Evolutionary conservation across 2,329 filamentous ascomycete species (phyloP).

Genomic region (Penicillium sp.): DNA sequence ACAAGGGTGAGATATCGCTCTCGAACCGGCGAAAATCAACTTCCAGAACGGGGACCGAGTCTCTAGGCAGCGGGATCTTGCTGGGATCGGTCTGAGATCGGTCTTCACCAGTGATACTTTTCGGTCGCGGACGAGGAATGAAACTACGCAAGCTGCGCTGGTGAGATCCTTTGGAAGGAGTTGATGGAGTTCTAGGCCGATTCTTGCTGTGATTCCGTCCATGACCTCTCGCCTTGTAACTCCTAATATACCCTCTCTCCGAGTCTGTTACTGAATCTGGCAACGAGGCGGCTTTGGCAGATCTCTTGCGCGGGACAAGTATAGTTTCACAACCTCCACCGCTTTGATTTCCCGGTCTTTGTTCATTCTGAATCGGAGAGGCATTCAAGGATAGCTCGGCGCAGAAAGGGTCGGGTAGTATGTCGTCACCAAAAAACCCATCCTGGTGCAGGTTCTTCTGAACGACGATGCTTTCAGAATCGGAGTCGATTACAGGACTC

Average conservation of each 20-base stretch:
- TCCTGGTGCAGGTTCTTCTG: not conserved
- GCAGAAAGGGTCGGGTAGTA: constrained; percentile 1
- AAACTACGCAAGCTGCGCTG: constrained; percentile 2
- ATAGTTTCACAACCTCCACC: not conserved
- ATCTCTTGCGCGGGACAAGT: constrained; percentile 30
- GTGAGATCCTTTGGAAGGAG: not conserved
- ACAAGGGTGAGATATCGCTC: not conserved
- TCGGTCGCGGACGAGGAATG: constrained; percentile 12
- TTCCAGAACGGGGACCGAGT: not conserved
- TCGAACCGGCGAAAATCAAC: not conserved
- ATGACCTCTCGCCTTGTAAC: too few species aligned
- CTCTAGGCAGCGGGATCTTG: constrained; percentile 1
- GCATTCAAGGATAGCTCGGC: not conserved
- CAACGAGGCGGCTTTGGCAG: constrained; percentile 32
- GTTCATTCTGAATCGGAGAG: not conserved
- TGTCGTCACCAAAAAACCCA: not conserved
- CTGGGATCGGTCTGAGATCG: not conserved
- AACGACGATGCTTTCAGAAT: not conserved
- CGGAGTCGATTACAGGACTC: not conserved
- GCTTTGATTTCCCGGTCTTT: not conserved
- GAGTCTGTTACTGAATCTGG: constrained; percentile 31
- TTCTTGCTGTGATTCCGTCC: too few species aligned
- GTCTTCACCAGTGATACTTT: not conserved
- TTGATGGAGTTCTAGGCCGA: not conserved
- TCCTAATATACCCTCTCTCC: constrained; percentile 12